These are phyloP conservation scores for Aureobasidium melanogenum DNA, from an alignment of 2,329 filamentous ascomycete genomes.

Conservation along the genomic window DNA sequence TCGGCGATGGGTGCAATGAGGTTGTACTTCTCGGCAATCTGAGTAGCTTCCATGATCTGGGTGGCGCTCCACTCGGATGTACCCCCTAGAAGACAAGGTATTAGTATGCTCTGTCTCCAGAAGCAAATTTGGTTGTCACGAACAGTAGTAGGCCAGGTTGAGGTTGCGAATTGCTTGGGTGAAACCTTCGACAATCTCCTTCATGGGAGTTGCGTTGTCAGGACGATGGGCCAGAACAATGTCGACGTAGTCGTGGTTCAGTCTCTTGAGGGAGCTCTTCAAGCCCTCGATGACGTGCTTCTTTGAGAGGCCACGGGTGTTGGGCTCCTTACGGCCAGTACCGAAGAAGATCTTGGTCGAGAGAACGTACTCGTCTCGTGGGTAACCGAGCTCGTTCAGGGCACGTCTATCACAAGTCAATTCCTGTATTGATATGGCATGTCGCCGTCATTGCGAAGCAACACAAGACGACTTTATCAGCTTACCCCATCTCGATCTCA, in stretches of 20 bases:
- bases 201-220: conserved; percentile 50
- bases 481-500: conserved; percentile 49
- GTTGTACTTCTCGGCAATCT: conserved; percentile 48
- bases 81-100: conserved; percentile 33
- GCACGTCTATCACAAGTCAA: conserved; percentile 20
- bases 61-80: conserved; percentile 52
- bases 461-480: neutral
- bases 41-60: conserved; percentile 51
- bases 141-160: conserved; percentile 53
- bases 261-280: conserved; percentile 48
- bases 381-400: conserved; percentile 40
- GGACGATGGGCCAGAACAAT: conserved; percentile 54
- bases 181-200: conserved; percentile 51
- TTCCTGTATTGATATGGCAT: neutral
- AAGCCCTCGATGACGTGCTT: conserved; percentile 50
- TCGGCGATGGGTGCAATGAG: conserved; percentile 45
- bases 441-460: too few relatives aligned
- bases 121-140: neutral
- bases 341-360: conserved; percentile 43
- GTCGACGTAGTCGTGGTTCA: conserved; percentile 59
- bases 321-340: conserved; percentile 49
- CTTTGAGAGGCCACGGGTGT: conserved; percentile 41
- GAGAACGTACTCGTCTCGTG: conserved; percentile 35
- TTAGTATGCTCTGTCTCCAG: neutral
- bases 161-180: conserved; percentile 44